A percentile compares a stretch with the other conserved stretches of the same genome.
Conservation (phyloP, 2,329 filamentous ascomycete genomes). For the Aureobasidium pullulans region DNA sequence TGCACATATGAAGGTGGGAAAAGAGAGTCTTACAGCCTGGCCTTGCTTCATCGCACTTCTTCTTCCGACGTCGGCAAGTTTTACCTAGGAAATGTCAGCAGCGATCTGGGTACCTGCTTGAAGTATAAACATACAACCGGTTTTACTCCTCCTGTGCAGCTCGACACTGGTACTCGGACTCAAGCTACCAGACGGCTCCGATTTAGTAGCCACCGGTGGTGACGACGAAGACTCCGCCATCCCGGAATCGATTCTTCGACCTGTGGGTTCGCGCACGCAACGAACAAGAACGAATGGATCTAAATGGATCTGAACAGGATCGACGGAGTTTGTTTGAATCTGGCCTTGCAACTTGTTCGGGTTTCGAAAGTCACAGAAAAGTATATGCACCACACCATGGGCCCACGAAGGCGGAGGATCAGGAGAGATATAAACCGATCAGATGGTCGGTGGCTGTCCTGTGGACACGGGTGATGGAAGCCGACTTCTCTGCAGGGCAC, state of each 20-base stretch:
- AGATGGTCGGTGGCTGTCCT: background rate
- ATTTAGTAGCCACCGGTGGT: background rate
- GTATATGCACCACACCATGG: background rate
- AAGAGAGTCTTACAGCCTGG: constrained; percentile 31
- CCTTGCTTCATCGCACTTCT: constrained; percentile 50
- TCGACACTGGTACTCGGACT: constrained; percentile 3
- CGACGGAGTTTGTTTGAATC: background rate
- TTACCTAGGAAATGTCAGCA: constrained; percentile 24
- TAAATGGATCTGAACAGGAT: background rate
- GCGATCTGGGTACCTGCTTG: constrained; percentile 44
- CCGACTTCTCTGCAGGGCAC: background rate
- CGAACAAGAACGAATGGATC: background rate
- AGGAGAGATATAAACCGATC: constrained; percentile 7
- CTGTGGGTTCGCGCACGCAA: background rate
- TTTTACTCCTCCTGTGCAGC: constrained; percentile 3
- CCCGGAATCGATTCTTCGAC: background rate
- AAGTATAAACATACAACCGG: background rate
- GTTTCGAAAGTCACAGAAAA: background rate
- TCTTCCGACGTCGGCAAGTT: constrained; percentile 53
- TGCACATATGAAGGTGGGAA: background rate
- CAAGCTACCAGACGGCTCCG: background rate
- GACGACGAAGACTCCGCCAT: background rate
- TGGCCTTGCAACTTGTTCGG: background rate
- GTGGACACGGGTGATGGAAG: background rate
- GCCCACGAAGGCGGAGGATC: background rate